A percentile compares a stretch with the other conserved stretches of the same genome.
phyloP scores from a whole-genome alignment of 2,329 filamentous ascomycete species.

The Paradendryphiella salina region DNA sequence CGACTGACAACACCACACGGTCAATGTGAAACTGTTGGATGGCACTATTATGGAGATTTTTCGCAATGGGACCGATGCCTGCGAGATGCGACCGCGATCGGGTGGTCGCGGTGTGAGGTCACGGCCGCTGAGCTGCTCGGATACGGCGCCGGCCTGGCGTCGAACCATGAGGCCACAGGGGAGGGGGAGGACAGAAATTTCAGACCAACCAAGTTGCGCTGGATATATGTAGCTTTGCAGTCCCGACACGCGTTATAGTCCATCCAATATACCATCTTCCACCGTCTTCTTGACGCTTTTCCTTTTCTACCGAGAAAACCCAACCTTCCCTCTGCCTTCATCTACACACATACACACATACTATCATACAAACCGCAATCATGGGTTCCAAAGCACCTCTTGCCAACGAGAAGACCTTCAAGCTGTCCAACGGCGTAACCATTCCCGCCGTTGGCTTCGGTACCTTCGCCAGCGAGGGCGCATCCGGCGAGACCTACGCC shows the following conservation, averaged over 20 bases:
- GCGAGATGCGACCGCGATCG: conserved; percentile 29
- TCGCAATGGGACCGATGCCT: conserved; percentile 15
- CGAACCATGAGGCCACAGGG: conserved; percentile 20
- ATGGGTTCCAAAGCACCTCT: conserved; percentile 28
- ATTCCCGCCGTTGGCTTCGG: conserved; percentile 74
- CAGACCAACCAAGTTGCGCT: conserved; percentile 2
- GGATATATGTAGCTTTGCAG: conserved; percentile 9
- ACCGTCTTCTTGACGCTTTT: neutral
- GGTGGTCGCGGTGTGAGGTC: conserved; percentile 14
- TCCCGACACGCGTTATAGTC: conserved; percentile 6
- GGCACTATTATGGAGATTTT: conserved; percentile 28
- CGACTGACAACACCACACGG: conserved; percentile 15
- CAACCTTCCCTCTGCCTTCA: neutral
- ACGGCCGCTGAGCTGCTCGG: conserved; percentile 4
- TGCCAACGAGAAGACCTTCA: conserved; percentile 52
- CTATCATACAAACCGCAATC: conserved; percentile 18
- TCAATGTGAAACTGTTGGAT: conserved; percentile 40
- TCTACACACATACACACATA: neutral
- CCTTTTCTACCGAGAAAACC: neutral
- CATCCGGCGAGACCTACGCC: conserved; percentile 56
- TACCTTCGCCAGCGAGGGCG: conserved; percentile 71
- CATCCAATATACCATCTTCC: neutral
- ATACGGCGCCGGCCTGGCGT: conserved; percentile 1
- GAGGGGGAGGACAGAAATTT: conserved; percentile 9
- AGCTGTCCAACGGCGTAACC: conserved; percentile 61